Evolutionary conservation across 2,329 filamentous ascomycete species (phyloP), one percentile per base, ranked within the genome.

Genomic region (Cordyceps sp.): DNA sequence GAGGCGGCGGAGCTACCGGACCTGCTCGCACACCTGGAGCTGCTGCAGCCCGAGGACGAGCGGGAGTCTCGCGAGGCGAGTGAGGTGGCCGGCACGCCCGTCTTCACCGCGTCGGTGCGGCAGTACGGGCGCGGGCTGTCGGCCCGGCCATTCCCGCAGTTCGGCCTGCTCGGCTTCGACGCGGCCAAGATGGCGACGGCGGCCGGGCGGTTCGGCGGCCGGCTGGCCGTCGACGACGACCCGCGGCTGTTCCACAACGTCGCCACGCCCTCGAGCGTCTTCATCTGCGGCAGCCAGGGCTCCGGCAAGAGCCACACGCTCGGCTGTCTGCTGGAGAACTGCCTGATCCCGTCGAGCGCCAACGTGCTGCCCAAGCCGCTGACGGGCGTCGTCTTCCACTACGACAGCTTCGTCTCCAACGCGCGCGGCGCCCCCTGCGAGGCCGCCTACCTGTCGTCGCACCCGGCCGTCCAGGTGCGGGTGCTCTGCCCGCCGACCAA

Each of bases 221-320:
- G n/a, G 6, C 2, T 4, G 18, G 19, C 10, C 10, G 4, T n/a
- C 4, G 31, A 8, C 26, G 34, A 27, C 2, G 48, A 49, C 17
- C 42, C 44, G 0, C 45, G 61, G 0, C 32, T 65, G 1, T 62
- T 59, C 26, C 58, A 61, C 45, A 66, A 67, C 32, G 51, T 65
- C 3, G 42, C 59, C 0, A 49, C 54, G 0, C 73, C 73, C 0
- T 70, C 64, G 1, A 75, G 70, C 13, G 55, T 61, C 4, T 78
- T 78, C 48, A 69, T 78, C 21, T 78, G 73, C 33, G 72, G 73
- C 2, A 69, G 66, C 15, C 72, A 78, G 37, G 72, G 73, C 2
- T 72, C 66, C 0, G 73, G 73, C 0, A 78, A 78, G 44, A 73
- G 67, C 29, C 71, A 78, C 37, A 73, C 68, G 0, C 52, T 75